phyloP scores from a whole-genome alignment of 2,329 filamentous ascomycete species.

The Trichoderma harzianum region DNA sequence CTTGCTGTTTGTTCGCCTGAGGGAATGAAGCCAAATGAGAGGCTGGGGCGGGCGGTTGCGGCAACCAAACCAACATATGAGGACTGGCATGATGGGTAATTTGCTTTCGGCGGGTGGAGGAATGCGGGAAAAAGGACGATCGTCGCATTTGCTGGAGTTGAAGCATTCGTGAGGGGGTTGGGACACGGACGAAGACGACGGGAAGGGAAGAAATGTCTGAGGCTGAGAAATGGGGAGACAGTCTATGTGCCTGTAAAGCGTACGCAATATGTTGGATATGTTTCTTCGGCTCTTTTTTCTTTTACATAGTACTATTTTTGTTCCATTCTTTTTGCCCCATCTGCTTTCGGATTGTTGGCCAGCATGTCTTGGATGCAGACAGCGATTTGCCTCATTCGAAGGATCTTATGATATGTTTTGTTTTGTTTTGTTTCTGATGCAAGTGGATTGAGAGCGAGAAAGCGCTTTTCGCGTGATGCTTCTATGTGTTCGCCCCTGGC shows the following conservation, averaged over 20 bases:
- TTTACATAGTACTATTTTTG: neutral
- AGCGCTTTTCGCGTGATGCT: neutral
- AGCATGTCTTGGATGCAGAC: neutral
- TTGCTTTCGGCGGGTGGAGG: constrained; percentile 2
- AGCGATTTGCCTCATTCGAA: neutral
- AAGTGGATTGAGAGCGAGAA: neutral
- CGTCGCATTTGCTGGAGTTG: neutral
- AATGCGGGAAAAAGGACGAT: neutral
- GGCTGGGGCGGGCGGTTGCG: neutral
- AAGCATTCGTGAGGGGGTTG: neutral
- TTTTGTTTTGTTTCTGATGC: constrained; percentile 1
- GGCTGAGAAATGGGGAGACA: neutral
- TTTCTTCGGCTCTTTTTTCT: neutral
- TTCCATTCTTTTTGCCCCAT: neutral
- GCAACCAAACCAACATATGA: neutral
- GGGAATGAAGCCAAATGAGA: neutral
- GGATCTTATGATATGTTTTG: neutral
- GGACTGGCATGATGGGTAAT: constrained; percentile 5
- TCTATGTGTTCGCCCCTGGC: neutral
- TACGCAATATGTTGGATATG: neutral
- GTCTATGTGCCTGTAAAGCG: neutral
- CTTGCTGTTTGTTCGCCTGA: no score
- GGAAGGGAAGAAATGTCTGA: neutral
- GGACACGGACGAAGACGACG: neutral
- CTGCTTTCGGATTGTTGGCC: neutral